Percentiles rank a stretch among this genome's conserved stretches.
phyloP scores from a whole-genome alignment of 2,329 filamentous ascomycete species.

The Ophiostoma australiae region DNA sequence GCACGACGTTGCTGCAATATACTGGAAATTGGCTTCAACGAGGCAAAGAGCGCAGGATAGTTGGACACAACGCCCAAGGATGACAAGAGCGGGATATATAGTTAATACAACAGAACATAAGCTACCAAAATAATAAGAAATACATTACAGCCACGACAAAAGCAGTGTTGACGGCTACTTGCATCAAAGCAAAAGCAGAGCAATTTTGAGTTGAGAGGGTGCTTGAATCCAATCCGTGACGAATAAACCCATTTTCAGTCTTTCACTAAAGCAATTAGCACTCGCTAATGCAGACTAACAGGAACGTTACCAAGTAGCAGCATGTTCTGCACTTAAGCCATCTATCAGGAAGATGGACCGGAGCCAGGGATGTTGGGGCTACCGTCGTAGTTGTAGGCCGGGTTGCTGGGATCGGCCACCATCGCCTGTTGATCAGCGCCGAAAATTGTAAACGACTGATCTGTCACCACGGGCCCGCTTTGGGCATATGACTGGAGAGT shows the following conservation, averaged over 20 bases:
- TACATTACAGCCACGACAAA: background rate
- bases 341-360: conserved; percentile 6
- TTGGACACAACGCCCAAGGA: background rate
- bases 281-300: background rate
- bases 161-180: background rate
- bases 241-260: background rate
- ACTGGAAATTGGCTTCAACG: background rate
- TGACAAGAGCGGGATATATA: conserved; percentile 11
- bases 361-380: conserved; percentile 8
- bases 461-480: conserved; percentile 48
- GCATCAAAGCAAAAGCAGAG: background rate
- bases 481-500: conserved; percentile 56
- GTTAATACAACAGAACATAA: background rate
- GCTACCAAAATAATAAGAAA: background rate
- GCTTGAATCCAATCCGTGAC: background rate
- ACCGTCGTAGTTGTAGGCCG: conserved; percentile 9
- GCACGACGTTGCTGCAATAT: too few species aligned
- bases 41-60: background rate
- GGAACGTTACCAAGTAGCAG: too few species aligned
- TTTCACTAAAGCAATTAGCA: background rate
- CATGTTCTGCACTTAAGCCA: background rate
- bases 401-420: background rate
- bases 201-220: background rate
- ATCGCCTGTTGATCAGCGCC: conserved; percentile 13
- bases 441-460: conserved; percentile 51